A percentile compares a stretch with the other conserved stretches of the same genome.
Conservation (phyloP, 164 flowering plant species). For the Vitis cinerea region DNA sequence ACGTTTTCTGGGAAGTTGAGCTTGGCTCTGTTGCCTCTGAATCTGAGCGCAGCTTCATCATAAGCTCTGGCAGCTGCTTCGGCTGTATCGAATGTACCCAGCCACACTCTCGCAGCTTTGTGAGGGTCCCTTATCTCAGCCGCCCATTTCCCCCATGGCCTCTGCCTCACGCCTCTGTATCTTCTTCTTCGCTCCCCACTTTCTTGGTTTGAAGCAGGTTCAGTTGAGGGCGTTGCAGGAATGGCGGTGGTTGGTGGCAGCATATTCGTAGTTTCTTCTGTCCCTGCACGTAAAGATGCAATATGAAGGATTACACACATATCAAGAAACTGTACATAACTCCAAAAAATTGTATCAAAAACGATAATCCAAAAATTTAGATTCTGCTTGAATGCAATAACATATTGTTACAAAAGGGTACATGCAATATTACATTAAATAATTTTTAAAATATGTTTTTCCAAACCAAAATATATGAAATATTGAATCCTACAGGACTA, state of each 20-base stretch:
- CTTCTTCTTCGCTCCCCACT: conserved; percentile 50
- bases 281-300: conserved; percentile 3
- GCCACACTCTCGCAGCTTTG: conserved; percentile 79
- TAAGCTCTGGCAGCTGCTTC: conserved; percentile 82
- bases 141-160: conserved; percentile 92
- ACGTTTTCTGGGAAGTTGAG: conserved; percentile 77
- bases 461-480: no score
- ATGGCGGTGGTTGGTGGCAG: conserved; percentile 14
- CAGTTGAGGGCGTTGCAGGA: conserved; percentile 16
- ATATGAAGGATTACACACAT: neutral
- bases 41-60: conserved; percentile 75
- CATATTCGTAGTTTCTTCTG: conserved; percentile 15
- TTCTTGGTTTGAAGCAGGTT: conserved; percentile 21
- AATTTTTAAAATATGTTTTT: neutral
- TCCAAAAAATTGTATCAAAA: no score
- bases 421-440: neutral
- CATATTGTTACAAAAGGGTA: neutral
- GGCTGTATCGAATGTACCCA: conserved; percentile 81
- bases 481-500: no score
- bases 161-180: conserved; percentile 75
- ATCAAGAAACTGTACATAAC: neutral
- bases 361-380: neutral
- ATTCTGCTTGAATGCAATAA: neutral
- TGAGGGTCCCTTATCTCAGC: conserved; percentile 85
- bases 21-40: conserved; percentile 76